phyloP scores from a whole-genome alignment of 2,329 filamentous ascomycete species.

The Rutstroemia sp. region DNA sequence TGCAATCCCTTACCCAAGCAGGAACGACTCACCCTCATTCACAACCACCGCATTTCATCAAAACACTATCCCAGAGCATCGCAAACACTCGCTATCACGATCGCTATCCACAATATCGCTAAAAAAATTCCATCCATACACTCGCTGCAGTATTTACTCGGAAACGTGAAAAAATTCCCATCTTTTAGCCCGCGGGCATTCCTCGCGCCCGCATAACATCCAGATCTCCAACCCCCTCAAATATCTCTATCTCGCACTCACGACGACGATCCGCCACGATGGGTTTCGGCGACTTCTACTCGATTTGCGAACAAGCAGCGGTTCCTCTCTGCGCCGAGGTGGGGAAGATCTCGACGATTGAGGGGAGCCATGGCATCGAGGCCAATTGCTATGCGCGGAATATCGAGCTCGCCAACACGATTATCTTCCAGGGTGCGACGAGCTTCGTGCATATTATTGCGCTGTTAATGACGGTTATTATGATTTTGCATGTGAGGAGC shows the following conservation, averaged over 20 bases:
- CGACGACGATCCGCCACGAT: slow-evolving; percentile 38
- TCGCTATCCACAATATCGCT: slow-evolving; percentile 14
- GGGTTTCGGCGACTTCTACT: slow-evolving; percentile 85
- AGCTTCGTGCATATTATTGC: slow-evolving; percentile 89
- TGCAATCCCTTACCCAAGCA: slow-evolving; percentile 1
- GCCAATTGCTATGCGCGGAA: slow-evolving; percentile 89
- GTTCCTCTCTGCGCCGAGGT: slow-evolving; percentile 84
- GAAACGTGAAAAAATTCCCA: neutral
- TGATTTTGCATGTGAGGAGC: slow-evolving; percentile 93
- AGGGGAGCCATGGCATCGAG: slow-evolving; percentile 69
- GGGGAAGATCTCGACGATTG: slow-evolving; percentile 63
- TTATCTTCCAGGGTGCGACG: slow-evolving; percentile 92
- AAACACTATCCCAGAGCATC: slow-evolving; percentile 8
- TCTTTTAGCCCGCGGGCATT: slow-evolving; percentile 4
- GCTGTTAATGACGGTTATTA: slow-evolving; percentile 87
- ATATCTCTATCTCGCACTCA: slow-evolving; percentile 9
- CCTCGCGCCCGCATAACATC: slow-evolving; percentile 4
- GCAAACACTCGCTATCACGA: slow-evolving; percentile 8
- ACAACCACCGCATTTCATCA: slow-evolving; percentile 8
- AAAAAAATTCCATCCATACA: slow-evolving; percentile 7
- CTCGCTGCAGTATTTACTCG: slow-evolving; percentile 13
- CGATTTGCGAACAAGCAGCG: slow-evolving; percentile 76
- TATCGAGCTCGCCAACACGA: slow-evolving; percentile 94
- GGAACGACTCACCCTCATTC: slow-evolving; percentile 7
- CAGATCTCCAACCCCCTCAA: slow-evolving; percentile 14